Base-by-base conservation (phyloP, 2,329 filamentous ascomycete genomes). In the Lojkania enalia region DNA sequence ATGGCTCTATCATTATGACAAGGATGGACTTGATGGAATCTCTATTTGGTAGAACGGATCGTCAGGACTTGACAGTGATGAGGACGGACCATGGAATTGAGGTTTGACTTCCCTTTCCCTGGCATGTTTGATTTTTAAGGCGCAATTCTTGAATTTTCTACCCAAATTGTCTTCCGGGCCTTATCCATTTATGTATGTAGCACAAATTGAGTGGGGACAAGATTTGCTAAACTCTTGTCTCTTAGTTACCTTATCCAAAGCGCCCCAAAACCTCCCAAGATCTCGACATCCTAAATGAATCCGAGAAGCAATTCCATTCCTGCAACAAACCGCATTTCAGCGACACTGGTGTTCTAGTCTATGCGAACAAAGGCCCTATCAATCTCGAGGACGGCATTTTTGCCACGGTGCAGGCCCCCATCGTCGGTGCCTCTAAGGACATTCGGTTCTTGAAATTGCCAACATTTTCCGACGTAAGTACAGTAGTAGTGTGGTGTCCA, bases 21-120 rank as follows among this genome's bases (percentile, higher is more conserved):
- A 91, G 88, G 63, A 95, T 97, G 72, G 94, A 96, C 74, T 76
- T 96, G 67, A 96, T 96, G 90, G 92, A 95, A 67, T 95, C 90
- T 36, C 76, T 96, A 44, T 96, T 95, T 71, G 87, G 88, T 82
- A 86, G 62, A 37, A 55, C 60, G 29, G 56, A 71, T 67, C 71
- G 58, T 29, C 83, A 81, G 74, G 78, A 78, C 52, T 40, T 46
- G 45, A 23, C 48, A 71, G 39, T 74, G 41, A 80, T 70, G 62
- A 51, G 67, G 58, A 83, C 83, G 57, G 73, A 72, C 60, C 77
- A 77, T 73, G 87, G 88, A 66, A 88, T 92, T 71, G 86, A 97
- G 91, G 94, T 97, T 84, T 87, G 92, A 92, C 72, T 76, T 68
- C 69, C 70, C 71, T 62, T 67, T 63, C 64, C 71, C 71, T 56